Evolutionary conservation across 1,139 yeast species (phyloP).

Genomic region (Kodamaea sp.): DNA sequence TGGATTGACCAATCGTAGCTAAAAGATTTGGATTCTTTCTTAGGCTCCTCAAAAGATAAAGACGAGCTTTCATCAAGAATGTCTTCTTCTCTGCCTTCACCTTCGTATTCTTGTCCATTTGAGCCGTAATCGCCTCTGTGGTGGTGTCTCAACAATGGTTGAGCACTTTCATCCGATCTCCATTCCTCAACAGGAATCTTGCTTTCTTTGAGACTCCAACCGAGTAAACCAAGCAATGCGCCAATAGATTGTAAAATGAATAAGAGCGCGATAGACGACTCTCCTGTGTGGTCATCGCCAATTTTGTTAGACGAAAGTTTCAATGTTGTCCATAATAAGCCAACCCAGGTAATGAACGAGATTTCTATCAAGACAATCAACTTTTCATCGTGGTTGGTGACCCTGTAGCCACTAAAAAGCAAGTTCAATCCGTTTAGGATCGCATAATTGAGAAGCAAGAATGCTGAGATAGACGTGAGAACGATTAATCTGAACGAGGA

Average conservation of each 20-base stretch:
- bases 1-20: constrained; percentile 84
- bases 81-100: constrained; percentile 13
- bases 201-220: constrained; percentile 36
- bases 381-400: constrained; percentile 69
- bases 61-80: constrained; percentile 15
- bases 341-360: constrained; percentile 57
- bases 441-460: constrained; percentile 56
- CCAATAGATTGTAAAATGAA: constrained; percentile 54
- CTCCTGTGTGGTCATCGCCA: constrained; percentile 60
- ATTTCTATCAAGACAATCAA: constrained; percentile 62
- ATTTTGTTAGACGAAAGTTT: constrained; percentile 45
- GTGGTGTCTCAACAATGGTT: constrained; percentile 31
- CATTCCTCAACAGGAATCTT: constrained; percentile 9
- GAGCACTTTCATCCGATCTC: constrained; percentile 20
- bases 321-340: constrained; percentile 43
- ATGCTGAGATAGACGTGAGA: constrained; percentile 46
- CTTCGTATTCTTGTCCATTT: constrained; percentile 15
- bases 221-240: constrained; percentile 54
- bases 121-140: constrained; percentile 26
- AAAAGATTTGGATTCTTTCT: constrained; percentile 34
- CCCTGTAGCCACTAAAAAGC: constrained; percentile 49
- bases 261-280: constrained; percentile 52
- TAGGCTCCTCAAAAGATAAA: constrained; percentile 13
- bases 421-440: constrained; percentile 49
- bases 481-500: constrained; percentile 44